phyloP scores from a whole-genome alignment of 257 asterid species.

The Ocimum tenuiflorum region DNA sequence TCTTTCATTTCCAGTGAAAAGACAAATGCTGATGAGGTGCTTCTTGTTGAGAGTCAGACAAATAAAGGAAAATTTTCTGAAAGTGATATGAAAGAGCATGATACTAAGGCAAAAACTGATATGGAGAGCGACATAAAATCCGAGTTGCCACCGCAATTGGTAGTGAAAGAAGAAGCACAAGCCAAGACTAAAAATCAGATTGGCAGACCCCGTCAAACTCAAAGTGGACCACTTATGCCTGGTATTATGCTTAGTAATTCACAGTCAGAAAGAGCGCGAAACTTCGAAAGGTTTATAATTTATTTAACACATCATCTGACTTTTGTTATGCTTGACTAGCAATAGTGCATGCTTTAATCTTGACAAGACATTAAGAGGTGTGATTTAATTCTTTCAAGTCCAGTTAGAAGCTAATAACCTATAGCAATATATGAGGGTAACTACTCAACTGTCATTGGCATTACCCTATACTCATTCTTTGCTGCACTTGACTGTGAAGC shows the following conservation, averaged over 20 bases:
- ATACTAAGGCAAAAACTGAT: constrained; percentile 34
- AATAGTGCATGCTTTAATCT: neutral
- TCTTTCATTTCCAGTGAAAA: constrained; percentile 41
- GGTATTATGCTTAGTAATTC: constrained; percentile 58
- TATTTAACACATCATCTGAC: constrained; percentile 17
- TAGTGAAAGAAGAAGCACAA: constrained; percentile 48
- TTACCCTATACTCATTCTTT: neutral
- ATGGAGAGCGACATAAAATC: constrained; percentile 37
- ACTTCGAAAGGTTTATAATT: constrained; percentile 57
- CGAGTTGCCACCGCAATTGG: constrained; percentile 39
- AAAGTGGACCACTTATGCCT: constrained; percentile 89
- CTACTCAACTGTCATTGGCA: neutral
- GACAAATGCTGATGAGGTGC: constrained; percentile 32
- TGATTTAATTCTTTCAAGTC: neutral
- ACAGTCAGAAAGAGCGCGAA: constrained; percentile 53
- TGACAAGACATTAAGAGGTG: neutral
- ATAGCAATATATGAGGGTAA: neutral
- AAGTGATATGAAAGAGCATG: constrained; percentile 35
- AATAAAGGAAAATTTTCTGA: constrained; percentile 38
- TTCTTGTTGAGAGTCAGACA: constrained; percentile 29
- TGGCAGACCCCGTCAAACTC: constrained; percentile 64
- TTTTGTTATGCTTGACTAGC: constrained; percentile 18
- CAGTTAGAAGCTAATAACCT: constrained; percentile 1
- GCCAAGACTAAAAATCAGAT: constrained; percentile 49
- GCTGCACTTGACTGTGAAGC: constrained; percentile 1